A percentile compares a stretch with the other conserved stretches of the same genome.
phyloP scores from a whole-genome alignment of 345 rosid species.

The Citropsis articulata region DNA sequence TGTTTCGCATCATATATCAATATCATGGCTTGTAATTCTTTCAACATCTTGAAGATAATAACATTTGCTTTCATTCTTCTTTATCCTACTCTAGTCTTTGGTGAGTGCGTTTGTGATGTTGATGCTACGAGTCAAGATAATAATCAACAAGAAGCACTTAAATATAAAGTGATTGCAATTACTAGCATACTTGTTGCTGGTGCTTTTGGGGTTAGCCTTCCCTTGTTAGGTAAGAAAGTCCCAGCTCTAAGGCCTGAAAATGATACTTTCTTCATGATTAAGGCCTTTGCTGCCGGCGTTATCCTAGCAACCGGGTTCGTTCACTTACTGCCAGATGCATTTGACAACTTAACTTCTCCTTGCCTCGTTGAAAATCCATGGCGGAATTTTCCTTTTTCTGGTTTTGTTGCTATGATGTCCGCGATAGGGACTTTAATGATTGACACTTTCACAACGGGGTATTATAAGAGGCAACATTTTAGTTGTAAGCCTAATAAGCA shows the following conservation, averaged over 20 bases:
- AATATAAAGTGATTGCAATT: constrained; percentile 42
- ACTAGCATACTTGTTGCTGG: constrained; percentile 54
- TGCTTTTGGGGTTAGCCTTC: constrained; percentile 51
- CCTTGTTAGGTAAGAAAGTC: constrained; percentile 36
- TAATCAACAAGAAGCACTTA: constrained; percentile 22
- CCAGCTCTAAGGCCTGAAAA: constrained; percentile 47
- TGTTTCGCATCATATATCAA: no score
- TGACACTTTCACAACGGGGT: constrained; percentile 50
- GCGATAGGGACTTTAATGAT: constrained; percentile 54
- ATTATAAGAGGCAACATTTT: constrained; percentile 41
- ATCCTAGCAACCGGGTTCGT: constrained; percentile 62
- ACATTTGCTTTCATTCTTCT: background rate
- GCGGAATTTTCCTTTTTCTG: constrained; percentile 58
- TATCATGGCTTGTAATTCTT: background rate
- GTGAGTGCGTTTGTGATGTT: constrained; percentile 29
- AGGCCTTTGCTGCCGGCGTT: constrained; percentile 68
- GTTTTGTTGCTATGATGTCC: constrained; percentile 57
- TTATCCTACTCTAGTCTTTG: constrained; percentile 14
- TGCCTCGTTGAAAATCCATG: constrained; percentile 41
- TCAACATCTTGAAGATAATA: background rate
- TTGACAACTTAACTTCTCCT: constrained; percentile 47
- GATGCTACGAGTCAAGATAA: background rate
- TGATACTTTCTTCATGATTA: constrained; percentile 54
- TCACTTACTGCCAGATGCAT: constrained; percentile 63
- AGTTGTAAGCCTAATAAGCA: constrained; percentile 13